Percentiles rank a stretch among this genome's conserved stretches.
These are phyloP conservation scores for Pinus albicaulis DNA, from an alignment of 75 land plant species.

Conservation along the genomic window DNA sequence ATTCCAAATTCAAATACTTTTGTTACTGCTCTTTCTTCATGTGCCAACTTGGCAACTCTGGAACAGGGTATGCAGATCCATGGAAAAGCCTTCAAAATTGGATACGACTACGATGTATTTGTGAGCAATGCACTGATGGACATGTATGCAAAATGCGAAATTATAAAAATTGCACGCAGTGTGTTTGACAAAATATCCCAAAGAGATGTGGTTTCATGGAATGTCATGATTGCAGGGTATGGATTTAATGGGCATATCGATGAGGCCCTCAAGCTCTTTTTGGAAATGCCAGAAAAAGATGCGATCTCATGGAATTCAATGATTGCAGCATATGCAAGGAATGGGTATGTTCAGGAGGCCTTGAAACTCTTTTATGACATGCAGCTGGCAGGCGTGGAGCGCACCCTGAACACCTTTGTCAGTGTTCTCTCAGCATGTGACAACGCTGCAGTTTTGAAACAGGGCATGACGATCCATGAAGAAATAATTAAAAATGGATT, in stretches of 20 bases:
- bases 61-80: not conserved
- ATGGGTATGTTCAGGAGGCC: constrained; percentile 17
- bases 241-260: constrained; percentile 20
- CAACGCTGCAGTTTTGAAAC: constrained; percentile 8
- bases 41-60: not conserved
- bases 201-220: constrained; percentile 53
- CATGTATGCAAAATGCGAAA: constrained; percentile 27
- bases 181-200: constrained; percentile 35
- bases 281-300: constrained; percentile 43
- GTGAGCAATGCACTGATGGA: constrained; percentile 8
- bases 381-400: constrained; percentile 15
- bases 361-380: constrained; percentile 20
- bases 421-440: constrained; percentile 27
- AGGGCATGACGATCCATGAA: constrained; percentile 21
- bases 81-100: no score
- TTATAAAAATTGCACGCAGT: constrained; percentile 22
- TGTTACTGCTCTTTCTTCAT: not conserved
- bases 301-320: constrained; percentile 39
- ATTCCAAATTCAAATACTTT: not conserved
- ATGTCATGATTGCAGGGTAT: constrained; percentile 43
- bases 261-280: constrained; percentile 40
- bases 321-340: constrained; percentile 23
- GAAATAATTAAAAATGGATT: constrained; percentile 24
- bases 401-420: constrained; percentile 9
- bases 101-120: no score